A percentile compares a stretch with the other conserved stretches of the same genome.
Evolutionary conservation across 2,329 filamentous ascomycete species (phyloP).

Genomic region (Ceratocystiopsis minuta): DNA sequence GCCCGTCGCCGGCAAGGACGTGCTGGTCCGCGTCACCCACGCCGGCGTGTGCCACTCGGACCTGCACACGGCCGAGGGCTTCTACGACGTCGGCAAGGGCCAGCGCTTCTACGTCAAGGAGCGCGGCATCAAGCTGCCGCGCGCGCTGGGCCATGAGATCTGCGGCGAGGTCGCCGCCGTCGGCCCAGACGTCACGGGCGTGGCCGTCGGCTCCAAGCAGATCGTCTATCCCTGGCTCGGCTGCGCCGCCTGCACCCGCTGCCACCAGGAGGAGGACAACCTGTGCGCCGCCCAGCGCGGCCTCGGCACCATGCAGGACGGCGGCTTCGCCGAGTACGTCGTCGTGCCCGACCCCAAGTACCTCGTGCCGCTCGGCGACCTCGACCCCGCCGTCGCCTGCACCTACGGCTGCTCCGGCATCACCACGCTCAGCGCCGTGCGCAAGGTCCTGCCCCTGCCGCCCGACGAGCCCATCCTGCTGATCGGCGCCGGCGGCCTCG

Average conservation of each 20-base stretch:
- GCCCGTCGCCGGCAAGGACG: neutral
- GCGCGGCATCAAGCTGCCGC: slow-evolving; percentile 4
- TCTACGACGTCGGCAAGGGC: slow-evolving; percentile 4
- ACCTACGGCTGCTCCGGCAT: slow-evolving; percentile 6
- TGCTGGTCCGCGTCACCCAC: slow-evolving; percentile 4
- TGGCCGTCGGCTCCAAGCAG: slow-evolving; percentile 1
- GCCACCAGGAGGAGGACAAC: slow-evolving; percentile 4
- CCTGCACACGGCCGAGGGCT: slow-evolving; percentile 4
- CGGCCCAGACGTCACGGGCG: slow-evolving; percentile 1
- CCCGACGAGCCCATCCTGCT: slow-evolving; percentile 3
- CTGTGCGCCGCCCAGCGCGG: slow-evolving; percentile 4
- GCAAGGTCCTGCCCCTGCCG: slow-evolving; percentile 4
- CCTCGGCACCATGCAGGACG: slow-evolving; percentile 3
- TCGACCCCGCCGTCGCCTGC: slow-evolving; percentile 4
- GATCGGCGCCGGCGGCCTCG: slow-evolving; percentile 4
- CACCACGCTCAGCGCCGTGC: slow-evolving; percentile 4
- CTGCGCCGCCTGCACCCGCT: slow-evolving; percentile 3
- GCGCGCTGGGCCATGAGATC: slow-evolving; percentile 5
- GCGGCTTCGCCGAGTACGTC: slow-evolving; percentile 5
- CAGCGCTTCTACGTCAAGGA: slow-evolving; percentile 3
- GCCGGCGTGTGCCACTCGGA: slow-evolving; percentile 5
- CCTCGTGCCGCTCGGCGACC: slow-evolving; percentile 1
- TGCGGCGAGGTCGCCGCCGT: slow-evolving; percentile 1
- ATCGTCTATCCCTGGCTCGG: slow-evolving; percentile 6
- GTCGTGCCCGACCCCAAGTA: slow-evolving; percentile 5